phyloP scores from a whole-genome alignment of 2,329 filamentous ascomycete genomes.

The Calonectria fujianensis region DNA sequence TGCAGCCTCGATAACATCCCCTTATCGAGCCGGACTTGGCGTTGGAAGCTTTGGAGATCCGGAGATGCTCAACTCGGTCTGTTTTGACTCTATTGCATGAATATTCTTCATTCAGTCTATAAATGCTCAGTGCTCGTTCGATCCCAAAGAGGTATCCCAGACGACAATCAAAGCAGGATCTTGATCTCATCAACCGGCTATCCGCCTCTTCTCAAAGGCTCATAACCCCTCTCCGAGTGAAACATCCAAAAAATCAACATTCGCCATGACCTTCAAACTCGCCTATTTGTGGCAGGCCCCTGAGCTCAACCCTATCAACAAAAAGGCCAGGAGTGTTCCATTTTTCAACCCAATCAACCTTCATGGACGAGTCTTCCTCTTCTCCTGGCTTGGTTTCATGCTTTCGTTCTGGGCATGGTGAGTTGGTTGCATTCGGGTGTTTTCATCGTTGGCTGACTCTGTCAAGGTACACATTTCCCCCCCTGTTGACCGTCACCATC shows the following conservation, averaged over 20 bases:
- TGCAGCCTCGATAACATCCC: constrained; percentile 41
- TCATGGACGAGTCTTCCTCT: constrained; percentile 93
- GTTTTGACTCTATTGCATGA: constrained; percentile 10
- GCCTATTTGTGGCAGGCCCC: constrained; percentile 67
- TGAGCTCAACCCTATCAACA: constrained; percentile 88
- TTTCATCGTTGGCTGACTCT: constrained; percentile 40
- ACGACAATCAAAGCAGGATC: constrained; percentile 43
- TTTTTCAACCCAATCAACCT: constrained; percentile 85
- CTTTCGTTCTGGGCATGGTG: constrained; percentile 90
- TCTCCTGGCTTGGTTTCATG: constrained; percentile 91
- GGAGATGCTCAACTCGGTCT: constrained; percentile 48
- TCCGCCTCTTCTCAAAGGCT: not conserved
- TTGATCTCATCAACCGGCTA: not conserved
- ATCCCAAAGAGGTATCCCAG: constrained; percentile 27
- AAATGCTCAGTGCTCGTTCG: constrained; percentile 44
- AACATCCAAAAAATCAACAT: not conserved
- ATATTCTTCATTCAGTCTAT: constrained; percentile 42
- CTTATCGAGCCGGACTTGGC: constrained; percentile 46
- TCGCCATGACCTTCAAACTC: constrained; percentile 56
- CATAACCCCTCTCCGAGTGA: not conserved
- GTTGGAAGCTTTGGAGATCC: constrained; percentile 49
- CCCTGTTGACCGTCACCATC: constrained; percentile 86
- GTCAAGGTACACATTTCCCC: constrained; percentile 85
- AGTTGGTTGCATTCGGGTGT: constrained; percentile 35
- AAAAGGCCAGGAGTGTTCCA: constrained; percentile 87